These are phyloP conservation scores for Phytophthora crassamura DNA, from an alignment of 352 stramenopile genomes.

Conservation along the genomic window DNA sequence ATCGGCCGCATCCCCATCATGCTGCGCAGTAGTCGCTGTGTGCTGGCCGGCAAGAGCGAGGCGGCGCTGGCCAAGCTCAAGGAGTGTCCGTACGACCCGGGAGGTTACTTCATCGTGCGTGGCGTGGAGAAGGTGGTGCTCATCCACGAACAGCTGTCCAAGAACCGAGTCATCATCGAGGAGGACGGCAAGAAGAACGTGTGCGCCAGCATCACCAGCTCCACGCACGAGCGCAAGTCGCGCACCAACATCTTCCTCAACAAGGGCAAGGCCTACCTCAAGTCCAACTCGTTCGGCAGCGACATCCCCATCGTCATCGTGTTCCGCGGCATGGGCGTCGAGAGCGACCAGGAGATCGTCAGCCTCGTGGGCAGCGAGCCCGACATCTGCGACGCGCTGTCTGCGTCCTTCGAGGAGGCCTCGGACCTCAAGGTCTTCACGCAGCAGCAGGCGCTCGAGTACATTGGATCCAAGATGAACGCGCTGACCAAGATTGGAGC, in stretches of 20 bases:
- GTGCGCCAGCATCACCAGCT: conserved; percentile 97
- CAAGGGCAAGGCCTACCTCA: conserved; percentile 97
- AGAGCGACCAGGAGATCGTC: conserved; percentile 99
- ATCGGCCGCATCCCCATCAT: conserved; percentile 99
- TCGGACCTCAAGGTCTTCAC: conserved; percentile 96
- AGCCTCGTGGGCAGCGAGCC: conserved; percentile 95
- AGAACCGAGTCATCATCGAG: conserved; percentile 99
- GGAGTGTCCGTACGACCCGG: conserved; percentile 99
- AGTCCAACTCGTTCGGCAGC: conserved; percentile 98
- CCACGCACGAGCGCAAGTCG: conserved; percentile 98
- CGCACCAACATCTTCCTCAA: conserved; percentile 98
- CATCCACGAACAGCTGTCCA: conserved; percentile 99
- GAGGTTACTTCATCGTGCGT: conserved; percentile 99
- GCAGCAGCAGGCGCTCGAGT: conserved; percentile 94
- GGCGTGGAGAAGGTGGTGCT: conserved; percentile 99
- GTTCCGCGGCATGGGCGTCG: conserved; percentile 98
- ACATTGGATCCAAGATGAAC: conserved; percentile 98
- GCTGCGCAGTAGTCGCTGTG: conserved; percentile 96
- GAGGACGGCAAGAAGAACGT: conserved; percentile 94
- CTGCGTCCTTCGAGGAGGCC: conserved; percentile 96
- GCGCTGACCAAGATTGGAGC: conserved; percentile 64
- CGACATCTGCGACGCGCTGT: conserved; percentile 95
- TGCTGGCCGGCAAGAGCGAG: conserved; percentile 95
- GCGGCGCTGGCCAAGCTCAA: conserved; percentile 96
- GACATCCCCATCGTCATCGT: conserved; percentile 98